Conservation (phyloP, 1,284 basidiomycete species). For the Ceratobasidium papillatum region DNA sequence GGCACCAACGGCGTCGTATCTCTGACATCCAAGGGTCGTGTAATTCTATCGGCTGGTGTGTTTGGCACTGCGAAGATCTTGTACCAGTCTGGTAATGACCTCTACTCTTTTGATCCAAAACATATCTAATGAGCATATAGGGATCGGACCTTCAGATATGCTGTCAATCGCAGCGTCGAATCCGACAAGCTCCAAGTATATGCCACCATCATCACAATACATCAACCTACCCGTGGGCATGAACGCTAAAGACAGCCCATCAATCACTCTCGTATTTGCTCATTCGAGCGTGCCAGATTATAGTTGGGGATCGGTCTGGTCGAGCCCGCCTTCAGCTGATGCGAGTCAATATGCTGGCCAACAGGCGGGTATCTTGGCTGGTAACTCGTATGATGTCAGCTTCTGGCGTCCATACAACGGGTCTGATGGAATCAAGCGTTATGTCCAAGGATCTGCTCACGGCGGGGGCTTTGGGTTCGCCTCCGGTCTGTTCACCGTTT, state of each 20-base stretch:
- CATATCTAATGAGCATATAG: constrained; percentile 60
- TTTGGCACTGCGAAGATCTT: constrained; percentile 64
- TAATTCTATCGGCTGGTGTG: constrained; percentile 67
- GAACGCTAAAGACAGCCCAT: constrained; percentile 67
- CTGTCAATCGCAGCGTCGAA: constrained; percentile 61
- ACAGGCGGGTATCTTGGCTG: constrained; percentile 65
- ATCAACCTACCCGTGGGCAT: constrained; percentile 67
- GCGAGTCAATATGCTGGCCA: constrained; percentile 61
- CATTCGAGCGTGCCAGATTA: constrained; percentile 66
- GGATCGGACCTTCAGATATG: constrained; percentile 69
- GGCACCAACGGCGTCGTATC: neutral
- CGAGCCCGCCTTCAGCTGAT: constrained; percentile 63
- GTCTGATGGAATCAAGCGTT: constrained; percentile 58
- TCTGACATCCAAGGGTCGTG: constrained; percentile 60
- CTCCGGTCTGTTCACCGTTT: constrained; percentile 56
- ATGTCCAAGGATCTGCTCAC: constrained; percentile 67
- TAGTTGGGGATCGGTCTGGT: constrained; percentile 66
- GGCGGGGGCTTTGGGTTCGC: constrained; percentile 62
- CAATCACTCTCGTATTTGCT: constrained; percentile 70
- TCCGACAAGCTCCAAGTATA: constrained; percentile 57
- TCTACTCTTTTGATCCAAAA: neutral
- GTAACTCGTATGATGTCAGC: constrained; percentile 66
- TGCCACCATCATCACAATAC: constrained; percentile 62
- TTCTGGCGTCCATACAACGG: constrained; percentile 66
- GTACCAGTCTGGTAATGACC: constrained; percentile 57